Base-by-base conservation (phyloP, 2,329 filamentous ascomycete genomes). In the Ophiocordyceps camponoti-floridani region DNA sequence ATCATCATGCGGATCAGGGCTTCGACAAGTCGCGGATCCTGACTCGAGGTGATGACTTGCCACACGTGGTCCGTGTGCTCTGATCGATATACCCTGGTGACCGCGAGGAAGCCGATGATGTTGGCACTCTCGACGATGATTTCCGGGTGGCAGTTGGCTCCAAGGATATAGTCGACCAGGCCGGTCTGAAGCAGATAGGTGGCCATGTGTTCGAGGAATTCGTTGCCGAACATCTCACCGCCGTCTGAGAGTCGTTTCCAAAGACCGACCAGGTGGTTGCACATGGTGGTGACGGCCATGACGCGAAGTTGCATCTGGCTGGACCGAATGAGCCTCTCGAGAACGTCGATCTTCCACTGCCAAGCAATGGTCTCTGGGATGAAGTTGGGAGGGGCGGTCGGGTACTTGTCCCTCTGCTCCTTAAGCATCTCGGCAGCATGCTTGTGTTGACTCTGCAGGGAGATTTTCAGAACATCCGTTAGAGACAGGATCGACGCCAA, bases 251-350 rank as follows among this genome's bases (percentile, higher is more conserved):
- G 66, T 9, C 66, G 66, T 46, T 70, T 73, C 70, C 79, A 91
- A 23, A 84, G 66, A 0, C 60, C 56, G 9, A 93, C 72, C 33
- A 95, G 68, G 28, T 84, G 78, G 9, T 56, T 57, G 50, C 84
- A 82, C 73, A 95, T 81, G 18, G 67, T 68, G n/a, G 77, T 73
- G 43, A 89, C 79, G 18, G 85, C 86, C 57, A 77, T 72, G 12
- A 93, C 83, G 35, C 89, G 80, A 35, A 95, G 68, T 55, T 94
- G 85, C 86, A 96, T 94, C 54, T 89, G 84, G 33, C 84, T 81
- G 46, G 84, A 89, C 54, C 74, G 77, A 44, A 95, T 79, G 51
- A 89, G 77, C 51, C 76, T 81, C 52, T 76, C 77, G 44, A 84
- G 65, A 1, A 81, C 65, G 40, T 68, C 67, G 52, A 94, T 78